Evolutionary conservation across 208 protist species (phyloP).

Genomic region (Naegleria lovaniensis): DNA sequence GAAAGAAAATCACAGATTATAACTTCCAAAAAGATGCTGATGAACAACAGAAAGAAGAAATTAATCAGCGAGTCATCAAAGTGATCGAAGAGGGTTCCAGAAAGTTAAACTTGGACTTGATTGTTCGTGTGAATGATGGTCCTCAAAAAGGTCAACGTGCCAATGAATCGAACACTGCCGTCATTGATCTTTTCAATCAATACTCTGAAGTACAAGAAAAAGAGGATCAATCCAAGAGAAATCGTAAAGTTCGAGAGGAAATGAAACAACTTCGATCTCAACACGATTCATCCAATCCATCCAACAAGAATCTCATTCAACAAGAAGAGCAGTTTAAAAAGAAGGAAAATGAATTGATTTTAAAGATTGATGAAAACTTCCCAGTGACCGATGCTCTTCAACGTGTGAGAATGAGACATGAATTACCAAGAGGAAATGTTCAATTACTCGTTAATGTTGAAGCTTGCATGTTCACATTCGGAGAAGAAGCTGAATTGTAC

Average conservation of each 20-base stretch:
- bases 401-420: not conserved
- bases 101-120: slow-evolving; percentile 28
- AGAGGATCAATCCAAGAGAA: not conserved
- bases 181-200: slow-evolving; percentile 24
- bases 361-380: not conserved
- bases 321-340: not conserved
- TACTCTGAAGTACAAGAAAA: not conserved
- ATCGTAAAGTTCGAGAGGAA: slow-evolving; percentile 7
- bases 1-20: slow-evolving; percentile 22
- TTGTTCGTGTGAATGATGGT: slow-evolving; percentile 20
- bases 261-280: not conserved
- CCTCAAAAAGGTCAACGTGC: slow-evolving; percentile 19
- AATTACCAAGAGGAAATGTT: not conserved
- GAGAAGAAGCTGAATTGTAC: slow-evolving; percentile 17
- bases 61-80: not conserved
- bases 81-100: slow-evolving; percentile 27
- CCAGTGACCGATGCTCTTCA: not conserved
- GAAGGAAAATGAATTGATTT: not conserved
- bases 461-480: slow-evolving; percentile 27
- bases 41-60: slow-evolving; percentile 17
- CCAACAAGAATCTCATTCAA: not conserved
- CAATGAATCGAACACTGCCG: slow-evolving; percentile 21
- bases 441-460: not conserved
- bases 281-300: not conserved
- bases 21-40: slow-evolving; percentile 7